phyloP scores from a whole-genome alignment of 2,329 filamentous ascomycete species.

The Fusarium pseudoanthophilum region DNA sequence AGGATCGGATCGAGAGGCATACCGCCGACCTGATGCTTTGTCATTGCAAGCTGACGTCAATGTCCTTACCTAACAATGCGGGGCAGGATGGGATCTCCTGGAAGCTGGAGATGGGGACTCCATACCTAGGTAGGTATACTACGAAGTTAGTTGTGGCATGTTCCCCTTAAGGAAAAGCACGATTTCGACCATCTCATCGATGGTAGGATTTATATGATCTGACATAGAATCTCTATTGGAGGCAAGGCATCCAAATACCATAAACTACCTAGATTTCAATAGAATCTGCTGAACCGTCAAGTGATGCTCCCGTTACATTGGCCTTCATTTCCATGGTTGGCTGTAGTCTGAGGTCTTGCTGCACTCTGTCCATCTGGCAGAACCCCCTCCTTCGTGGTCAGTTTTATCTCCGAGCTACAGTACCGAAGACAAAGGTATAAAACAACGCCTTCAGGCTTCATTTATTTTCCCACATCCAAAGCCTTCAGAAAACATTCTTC shows the following conservation, averaged over 20 bases:
- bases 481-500: neutral
- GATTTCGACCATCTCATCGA: neutral
- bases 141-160: neutral
- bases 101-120: neutral
- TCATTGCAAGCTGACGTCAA: slow-evolving; percentile 13
- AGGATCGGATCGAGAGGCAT: slow-evolving; percentile 18
- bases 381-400: neutral
- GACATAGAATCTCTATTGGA: neutral
- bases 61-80: neutral
- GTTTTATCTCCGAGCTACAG: slow-evolving; percentile 31
- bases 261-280: neutral
- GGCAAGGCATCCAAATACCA: neutral
- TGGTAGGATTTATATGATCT: neutral
- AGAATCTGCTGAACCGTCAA: neutral
- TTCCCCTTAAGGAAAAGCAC: neutral
- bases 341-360: neutral
- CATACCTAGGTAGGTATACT: neutral
- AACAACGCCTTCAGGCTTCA: neutral
- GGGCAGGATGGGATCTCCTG: neutral
- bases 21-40: slow-evolving; percentile 6
- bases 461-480: neutral
- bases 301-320: neutral
- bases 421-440: slow-evolving; percentile 17
- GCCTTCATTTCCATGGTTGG: neutral
- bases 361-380: neutral